These are phyloP conservation scores for Phenoliferia sp. DNA, from an alignment of 1,284 basidiomycete species.

Conservation along the genomic window DNA sequence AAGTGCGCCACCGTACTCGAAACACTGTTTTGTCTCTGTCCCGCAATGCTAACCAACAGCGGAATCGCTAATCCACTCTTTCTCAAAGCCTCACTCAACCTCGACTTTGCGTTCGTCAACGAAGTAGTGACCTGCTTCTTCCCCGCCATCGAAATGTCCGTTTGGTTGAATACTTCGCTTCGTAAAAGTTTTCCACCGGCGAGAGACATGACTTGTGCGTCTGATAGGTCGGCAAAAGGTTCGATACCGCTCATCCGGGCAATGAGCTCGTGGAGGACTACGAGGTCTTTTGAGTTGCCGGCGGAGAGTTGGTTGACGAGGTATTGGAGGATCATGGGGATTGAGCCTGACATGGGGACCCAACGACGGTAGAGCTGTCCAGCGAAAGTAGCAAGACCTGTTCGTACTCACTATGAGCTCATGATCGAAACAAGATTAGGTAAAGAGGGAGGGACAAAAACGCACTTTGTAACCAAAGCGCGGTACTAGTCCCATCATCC, in stretches of 20 bases:
- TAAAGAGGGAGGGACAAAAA: constrained; percentile 23
- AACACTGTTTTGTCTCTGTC: constrained; percentile 76
- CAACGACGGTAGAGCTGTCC: constrained; percentile 88
- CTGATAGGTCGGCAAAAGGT: constrained; percentile 79
- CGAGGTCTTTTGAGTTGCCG: constrained; percentile 78
- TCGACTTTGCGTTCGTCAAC: constrained; percentile 57
- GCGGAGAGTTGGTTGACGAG: constrained; percentile 73
- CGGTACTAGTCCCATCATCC: constrained; percentile 84
- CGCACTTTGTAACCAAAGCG: constrained; percentile 90
- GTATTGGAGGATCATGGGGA: constrained; percentile 72
- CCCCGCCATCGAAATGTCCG: constrained; percentile 8
- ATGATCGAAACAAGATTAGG: too few relatives aligned
- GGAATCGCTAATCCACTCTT: constrained; percentile 70
- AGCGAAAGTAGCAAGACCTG: constrained; percentile 84
- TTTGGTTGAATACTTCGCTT: constrained; percentile 59
- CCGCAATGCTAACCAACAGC: constrained; percentile 79
- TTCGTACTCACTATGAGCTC: too few relatives aligned
- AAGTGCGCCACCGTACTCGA: constrained; percentile 58
- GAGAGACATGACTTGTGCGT: constrained; percentile 81
- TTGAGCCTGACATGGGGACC: constrained; percentile 64
- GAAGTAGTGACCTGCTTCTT: constrained; percentile 44
- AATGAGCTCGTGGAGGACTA: constrained; percentile 86
- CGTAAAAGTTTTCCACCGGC: constrained; percentile 82
- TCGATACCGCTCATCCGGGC: constrained; percentile 95
- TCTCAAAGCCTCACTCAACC: constrained; percentile 66